phyloP scores from a whole-genome alignment of 176 grass and related monocot genomes.

The Triticum monococcum region DNA sequence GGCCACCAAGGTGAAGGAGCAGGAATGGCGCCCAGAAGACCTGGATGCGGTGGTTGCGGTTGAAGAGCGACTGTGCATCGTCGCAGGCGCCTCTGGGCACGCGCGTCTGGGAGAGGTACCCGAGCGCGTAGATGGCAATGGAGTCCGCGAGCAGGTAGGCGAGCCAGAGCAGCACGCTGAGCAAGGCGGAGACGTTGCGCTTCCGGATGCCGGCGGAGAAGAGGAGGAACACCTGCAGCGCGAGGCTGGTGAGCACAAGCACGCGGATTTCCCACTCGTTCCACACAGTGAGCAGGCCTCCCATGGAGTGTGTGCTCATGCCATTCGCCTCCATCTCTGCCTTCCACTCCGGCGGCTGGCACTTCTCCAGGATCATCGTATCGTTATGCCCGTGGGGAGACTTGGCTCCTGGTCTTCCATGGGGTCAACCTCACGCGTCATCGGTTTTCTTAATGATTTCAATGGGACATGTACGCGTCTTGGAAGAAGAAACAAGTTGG shows the following conservation, averaged over 20 bases:
- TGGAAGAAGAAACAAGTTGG: neutral
- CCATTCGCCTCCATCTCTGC: neutral
- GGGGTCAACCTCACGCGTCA: neutral
- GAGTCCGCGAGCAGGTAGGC: slow-evolving; percentile 54
- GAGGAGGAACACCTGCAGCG: slow-evolving; percentile 55
- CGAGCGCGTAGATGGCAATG: slow-evolving; percentile 45
- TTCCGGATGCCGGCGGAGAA: slow-evolving; percentile 37
- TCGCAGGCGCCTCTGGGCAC: neutral
- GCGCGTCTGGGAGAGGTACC: slow-evolving; percentile 38
- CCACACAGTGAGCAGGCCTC: slow-evolving; percentile 7
- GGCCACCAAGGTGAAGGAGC: slow-evolving; percentile 45
- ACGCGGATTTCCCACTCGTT: slow-evolving; percentile 45
- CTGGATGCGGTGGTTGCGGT: slow-evolving; percentile 32
- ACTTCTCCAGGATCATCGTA: neutral
- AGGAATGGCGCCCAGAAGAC: slow-evolving; percentile 41
- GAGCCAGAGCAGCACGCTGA: slow-evolving; percentile 36
- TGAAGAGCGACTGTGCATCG: neutral
- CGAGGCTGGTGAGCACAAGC: slow-evolving; percentile 42
- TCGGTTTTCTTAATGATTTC: neutral
- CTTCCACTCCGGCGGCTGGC: neutral
- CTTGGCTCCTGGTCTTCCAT: neutral
- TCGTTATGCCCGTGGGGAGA: neutral
- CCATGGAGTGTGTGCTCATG: neutral
- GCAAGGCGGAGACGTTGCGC: slow-evolving; percentile 42
- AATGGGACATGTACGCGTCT: neutral